These are phyloP conservation scores for Echites panduratus DNA, from an alignment of 257 asterid genomes.

Conservation along the genomic window DNA sequence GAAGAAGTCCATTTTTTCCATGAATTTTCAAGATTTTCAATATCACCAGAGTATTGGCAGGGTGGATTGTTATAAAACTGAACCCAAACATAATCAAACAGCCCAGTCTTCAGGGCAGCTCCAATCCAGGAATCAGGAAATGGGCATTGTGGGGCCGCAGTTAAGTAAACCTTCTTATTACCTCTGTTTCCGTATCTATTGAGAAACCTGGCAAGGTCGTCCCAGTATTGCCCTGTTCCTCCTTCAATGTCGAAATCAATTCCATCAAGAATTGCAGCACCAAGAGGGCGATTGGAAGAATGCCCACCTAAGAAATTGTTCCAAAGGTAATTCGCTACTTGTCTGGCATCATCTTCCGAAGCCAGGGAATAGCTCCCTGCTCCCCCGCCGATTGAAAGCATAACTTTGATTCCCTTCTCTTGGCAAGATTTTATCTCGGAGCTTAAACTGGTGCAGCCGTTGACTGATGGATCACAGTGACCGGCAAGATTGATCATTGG, in stretches of 20 bases:
- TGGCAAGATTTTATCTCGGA: slow-evolving; percentile 41
- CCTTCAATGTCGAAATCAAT: slow-evolving; percentile 41
- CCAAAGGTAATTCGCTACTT: slow-evolving; percentile 40
- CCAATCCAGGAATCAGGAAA: slow-evolving; percentile 36
- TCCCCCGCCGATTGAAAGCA: slow-evolving; percentile 47
- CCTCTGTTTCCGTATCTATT: not conserved
- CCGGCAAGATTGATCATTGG: slow-evolving; percentile 48
- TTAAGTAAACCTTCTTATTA: slow-evolving; percentile 25
- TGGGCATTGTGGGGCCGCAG: slow-evolving; percentile 55
- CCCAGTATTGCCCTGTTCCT: slow-evolving; percentile 13
- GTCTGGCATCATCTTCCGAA: slow-evolving; percentile 33
- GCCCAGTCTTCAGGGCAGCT: slow-evolving; percentile 30
- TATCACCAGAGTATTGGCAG: slow-evolving; percentile 25
- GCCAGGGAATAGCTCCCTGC: slow-evolving; percentile 39
- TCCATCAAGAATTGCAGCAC: slow-evolving; percentile 36
- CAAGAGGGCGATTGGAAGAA: slow-evolving; percentile 31
- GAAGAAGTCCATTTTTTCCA: slow-evolving; percentile 43
- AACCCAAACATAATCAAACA: slow-evolving; percentile 38
- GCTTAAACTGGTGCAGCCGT: slow-evolving; percentile 32
- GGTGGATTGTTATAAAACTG: slow-evolving; percentile 49
- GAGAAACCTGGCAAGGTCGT: slow-evolving; percentile 16
- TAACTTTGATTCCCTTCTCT: slow-evolving; percentile 33
- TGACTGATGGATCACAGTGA: slow-evolving; percentile 45
- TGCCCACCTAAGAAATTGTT: slow-evolving; percentile 44
- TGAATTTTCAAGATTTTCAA: not conserved